A percentile compares a stretch with the other conserved stretches of the same genome.
Evolutionary conservation across 441 rosid species (phyloP).

Genomic region (Theobroma grandiflorum): DNA sequence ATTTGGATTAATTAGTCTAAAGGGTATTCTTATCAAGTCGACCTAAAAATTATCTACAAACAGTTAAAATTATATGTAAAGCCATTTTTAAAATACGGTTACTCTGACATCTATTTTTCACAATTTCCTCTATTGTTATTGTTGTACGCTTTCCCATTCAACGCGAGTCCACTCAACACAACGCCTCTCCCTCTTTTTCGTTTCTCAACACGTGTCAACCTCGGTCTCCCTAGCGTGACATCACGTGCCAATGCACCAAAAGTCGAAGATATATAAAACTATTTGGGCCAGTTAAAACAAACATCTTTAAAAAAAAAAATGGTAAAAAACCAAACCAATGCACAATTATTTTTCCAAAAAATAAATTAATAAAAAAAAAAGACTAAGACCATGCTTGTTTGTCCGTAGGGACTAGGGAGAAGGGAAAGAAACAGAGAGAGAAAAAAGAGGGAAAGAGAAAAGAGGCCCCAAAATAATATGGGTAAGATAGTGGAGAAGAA

Average conservation of each 20-base stretch:
- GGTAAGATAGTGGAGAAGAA: constrained; percentile 63
- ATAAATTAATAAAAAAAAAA: constrained; percentile 4
- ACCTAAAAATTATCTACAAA: no score
- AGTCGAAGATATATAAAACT: background rate
- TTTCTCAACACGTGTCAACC: constrained; percentile 1
- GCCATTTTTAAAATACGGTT: no score
- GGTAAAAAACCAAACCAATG: background rate
- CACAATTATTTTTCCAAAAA: background rate
- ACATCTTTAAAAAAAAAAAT: background rate
- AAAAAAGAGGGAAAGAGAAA: background rate
- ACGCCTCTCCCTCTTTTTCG: background rate
- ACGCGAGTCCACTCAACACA: background rate
- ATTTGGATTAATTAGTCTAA: no score
- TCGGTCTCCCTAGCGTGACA: background rate
- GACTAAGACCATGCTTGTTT: constrained; percentile 40
- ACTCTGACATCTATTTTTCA: no score
- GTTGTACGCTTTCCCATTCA: background rate
- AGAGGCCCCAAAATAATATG: constrained; percentile 33
- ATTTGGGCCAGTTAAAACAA: background rate
- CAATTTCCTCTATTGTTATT: background rate
- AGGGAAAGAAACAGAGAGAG: constrained; percentile 10
- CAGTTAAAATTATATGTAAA: no score
- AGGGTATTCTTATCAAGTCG: no score
- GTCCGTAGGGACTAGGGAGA: constrained; percentile 27
- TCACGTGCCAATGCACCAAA: constrained; percentile 12